A percentile compares a stretch with the other conserved stretches of the same genome.
Conservation (phyloP, 225 moss, liverwort and hornwort genomes). For the Lunularia cruciata region DNA sequence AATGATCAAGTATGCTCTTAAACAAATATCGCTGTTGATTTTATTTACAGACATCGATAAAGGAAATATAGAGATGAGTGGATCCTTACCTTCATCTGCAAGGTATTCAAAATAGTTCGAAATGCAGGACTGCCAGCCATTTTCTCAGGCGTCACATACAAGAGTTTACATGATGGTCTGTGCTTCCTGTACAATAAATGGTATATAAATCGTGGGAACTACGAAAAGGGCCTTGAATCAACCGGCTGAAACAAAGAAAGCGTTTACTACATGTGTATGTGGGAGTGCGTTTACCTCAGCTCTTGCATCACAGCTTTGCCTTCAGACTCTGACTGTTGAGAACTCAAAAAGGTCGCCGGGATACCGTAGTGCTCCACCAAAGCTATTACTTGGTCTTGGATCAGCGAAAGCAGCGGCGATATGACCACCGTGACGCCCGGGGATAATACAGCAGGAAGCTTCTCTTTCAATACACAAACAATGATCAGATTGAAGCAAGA, state of each 20-base stretch:
- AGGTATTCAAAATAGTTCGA: slow-evolving; percentile 33
- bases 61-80: no score
- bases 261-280: background rate
- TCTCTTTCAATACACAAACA: background rate
- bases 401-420: slow-evolving; percentile 52
- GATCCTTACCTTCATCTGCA: slow-evolving; percentile 32
- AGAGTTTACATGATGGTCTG: slow-evolving; percentile 47
- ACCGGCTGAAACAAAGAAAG: no score
- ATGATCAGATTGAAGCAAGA: background rate
- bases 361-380: slow-evolving; percentile 46
- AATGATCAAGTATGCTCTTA: no score
- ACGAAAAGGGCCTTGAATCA: background rate
- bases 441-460: slow-evolving; percentile 50
- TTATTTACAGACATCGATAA: no score
- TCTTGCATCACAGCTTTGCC: slow-evolving; percentile 45
- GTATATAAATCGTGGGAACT: no score
- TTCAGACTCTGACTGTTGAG: slow-evolving; percentile 40
- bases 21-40: no score
- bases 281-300: slow-evolving; percentile 27
- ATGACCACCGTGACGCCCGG: slow-evolving; percentile 52
- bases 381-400: slow-evolving; percentile 54
- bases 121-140: slow-evolving; percentile 39
- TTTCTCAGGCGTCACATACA: slow-evolving; percentile 53
- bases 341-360: slow-evolving; percentile 51
- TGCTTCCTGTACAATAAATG: slow-evolving; percentile 34